Evolutionary conservation across 176 grass and related monocot species (phyloP), one percentile per base, ranked within the genome.

Genomic region (Tillandsia fasciculata): DNA sequence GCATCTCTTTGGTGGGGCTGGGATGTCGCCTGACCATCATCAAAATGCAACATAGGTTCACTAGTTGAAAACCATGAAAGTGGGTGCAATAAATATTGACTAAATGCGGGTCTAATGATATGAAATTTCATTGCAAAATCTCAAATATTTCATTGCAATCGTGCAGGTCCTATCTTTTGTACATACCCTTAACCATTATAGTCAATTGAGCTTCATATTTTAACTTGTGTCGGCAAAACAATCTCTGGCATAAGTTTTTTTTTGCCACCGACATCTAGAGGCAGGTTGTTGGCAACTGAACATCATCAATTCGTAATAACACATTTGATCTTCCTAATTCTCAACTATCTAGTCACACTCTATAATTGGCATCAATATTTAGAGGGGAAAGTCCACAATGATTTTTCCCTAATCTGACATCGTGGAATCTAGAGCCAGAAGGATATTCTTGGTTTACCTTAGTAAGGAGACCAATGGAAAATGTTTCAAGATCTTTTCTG

Each of bases 401-500:
- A 42, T 42, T 42, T 42, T 42, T 42, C 4, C 33, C 33, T 6
- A 42, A 42, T 42, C 33, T 6, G 33, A 33, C 52, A 54, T 54
- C 52, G 13, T 2, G 15, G 11, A 54, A 54, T 54, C 52, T 13
- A 54, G 52, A 56, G 52, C 3, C 9, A 3, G 18, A 17, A 49
- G 11, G 11, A 69, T 59, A 26, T 13, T 23, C 15, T 51, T 58
- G n/a, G 12, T 11, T 10, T 69, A 97, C 93, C 93, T 89, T 81
- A 92, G 77, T 68, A 97, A 90, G 26, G 93, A 85, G 74, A 81
- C 89, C 51, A 86, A 76, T 48, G 93, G 82, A 47, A 81, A 97
- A 77, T 97, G 89, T 49, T 92, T 85, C 89, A 97, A 85, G 72
- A 97, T 92, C 77, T 97, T 97, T 70, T 97, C 89, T 75, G 89